Percentiles rank a stretch among this genome's conserved stretches.
Evolutionary conservation across 345 rosid species (phyloP).

Genomic region (Brassica cretica): DNA sequence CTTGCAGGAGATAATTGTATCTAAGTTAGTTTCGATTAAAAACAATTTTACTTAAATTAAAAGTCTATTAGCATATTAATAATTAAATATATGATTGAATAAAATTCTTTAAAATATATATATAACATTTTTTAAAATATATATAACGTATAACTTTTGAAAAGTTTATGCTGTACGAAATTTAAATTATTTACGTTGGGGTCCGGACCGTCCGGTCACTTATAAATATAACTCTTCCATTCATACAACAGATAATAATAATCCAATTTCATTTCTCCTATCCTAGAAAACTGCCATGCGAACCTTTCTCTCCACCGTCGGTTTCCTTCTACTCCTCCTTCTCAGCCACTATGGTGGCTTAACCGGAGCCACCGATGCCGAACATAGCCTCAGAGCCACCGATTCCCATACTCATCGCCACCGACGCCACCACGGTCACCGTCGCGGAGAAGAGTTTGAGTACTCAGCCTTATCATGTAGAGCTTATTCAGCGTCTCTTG

Average conservation of each 20-base stretch:
- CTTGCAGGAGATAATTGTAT: too few species aligned
- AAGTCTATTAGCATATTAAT: too few species aligned
- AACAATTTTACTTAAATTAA: too few species aligned
- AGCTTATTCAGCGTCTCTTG: conserved; percentile 64
- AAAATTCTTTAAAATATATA: too few species aligned
- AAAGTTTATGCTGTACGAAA: background rate
- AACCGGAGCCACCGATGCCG: conserved; percentile 12
- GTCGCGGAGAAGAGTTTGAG: conserved; percentile 42
- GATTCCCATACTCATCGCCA: conserved; percentile 30
- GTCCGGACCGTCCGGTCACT: background rate
- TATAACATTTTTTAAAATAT: background rate
- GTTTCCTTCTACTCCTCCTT: conserved; percentile 21
- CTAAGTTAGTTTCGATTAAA: too few species aligned
- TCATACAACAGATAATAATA: background rate
- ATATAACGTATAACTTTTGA: background rate
- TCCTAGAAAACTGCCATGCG: conserved; percentile 21
- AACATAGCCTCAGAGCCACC: conserved; percentile 19
- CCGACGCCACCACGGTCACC: conserved; percentile 44
- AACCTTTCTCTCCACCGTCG: conserved; percentile 17
- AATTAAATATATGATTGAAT: too few species aligned
- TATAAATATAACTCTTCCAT: conserved; percentile 17
- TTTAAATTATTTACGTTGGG: conserved; percentile 7
- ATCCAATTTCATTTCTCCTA: conserved; percentile 17
- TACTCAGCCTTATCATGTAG: conserved; percentile 69
- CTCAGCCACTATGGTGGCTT: conserved; percentile 15